phyloP scores from a whole-genome alignment of 225 moss, liverwort and hornwort genomes.

The Pseudisothecium myosuroides region DNA sequence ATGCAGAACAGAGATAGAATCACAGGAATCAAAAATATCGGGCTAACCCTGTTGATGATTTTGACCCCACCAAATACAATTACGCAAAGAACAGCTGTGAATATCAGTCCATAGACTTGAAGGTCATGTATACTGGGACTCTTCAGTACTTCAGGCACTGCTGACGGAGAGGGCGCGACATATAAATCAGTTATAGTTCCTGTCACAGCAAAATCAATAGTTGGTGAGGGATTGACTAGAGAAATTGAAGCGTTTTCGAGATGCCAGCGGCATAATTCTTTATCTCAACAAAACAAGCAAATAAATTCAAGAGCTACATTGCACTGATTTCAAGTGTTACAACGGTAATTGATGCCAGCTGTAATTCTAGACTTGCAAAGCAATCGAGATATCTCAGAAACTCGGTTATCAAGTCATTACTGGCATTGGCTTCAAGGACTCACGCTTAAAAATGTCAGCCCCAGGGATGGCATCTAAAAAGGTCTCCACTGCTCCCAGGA shows the following conservation, averaged over 20 bases:
- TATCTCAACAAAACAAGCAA: neutral
- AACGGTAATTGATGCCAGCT: neutral
- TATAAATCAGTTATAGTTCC: conserved; percentile 61
- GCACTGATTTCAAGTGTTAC: neutral
- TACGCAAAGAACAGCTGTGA: conserved; percentile 69
- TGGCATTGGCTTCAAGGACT: conserved; percentile 3
- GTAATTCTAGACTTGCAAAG: neutral
- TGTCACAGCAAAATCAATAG: conserved; percentile 16
- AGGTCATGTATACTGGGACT: conserved; percentile 89
- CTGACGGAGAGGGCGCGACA: conserved; percentile 66
- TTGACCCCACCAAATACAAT: conserved; percentile 97
- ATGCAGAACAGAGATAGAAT: conserved; percentile 68
- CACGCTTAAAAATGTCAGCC: conserved; percentile 86
- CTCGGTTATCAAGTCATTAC: neutral
- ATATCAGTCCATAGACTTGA: conserved; percentile 87
- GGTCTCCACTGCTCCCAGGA: conserved; percentile 92
- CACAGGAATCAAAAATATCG: conserved; percentile 87
- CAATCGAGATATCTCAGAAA: neutral
- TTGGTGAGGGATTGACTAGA: neutral
- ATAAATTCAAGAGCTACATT: neutral
- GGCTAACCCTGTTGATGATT: conserved; percentile 85
- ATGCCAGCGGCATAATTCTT: neutral
- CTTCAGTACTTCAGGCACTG: conserved; percentile 49
- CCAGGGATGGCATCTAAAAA: conserved; percentile 88
- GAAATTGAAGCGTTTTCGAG: neutral